Evolutionary conservation across 2,329 filamentous ascomycete species (phyloP).

Genomic region (Corynespora cassiicola): DNA sequence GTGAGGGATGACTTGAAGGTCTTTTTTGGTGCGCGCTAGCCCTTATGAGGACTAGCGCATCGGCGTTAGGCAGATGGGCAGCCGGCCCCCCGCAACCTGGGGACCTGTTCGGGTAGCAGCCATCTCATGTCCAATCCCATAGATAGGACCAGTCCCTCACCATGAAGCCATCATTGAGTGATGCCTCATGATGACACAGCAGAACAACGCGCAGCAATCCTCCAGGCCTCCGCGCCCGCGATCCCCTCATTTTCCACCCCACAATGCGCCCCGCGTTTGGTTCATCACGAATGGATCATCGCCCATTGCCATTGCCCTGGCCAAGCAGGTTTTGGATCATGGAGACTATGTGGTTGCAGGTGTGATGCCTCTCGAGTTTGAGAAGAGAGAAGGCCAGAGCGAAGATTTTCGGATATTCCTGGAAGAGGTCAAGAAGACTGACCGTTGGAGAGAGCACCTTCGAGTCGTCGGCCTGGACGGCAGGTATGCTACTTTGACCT

Average conservation of each 20-base stretch:
- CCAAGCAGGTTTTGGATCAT: slow-evolving; percentile 82
- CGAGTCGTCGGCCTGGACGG: slow-evolving; percentile 66
- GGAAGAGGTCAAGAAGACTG: slow-evolving; percentile 69
- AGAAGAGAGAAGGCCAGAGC: slow-evolving; percentile 71
- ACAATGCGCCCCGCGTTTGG: slow-evolving; percentile 82
- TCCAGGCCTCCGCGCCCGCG: slow-evolving; percentile 41
- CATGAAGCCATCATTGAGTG: too few species aligned
- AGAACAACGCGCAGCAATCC: slow-evolving; percentile 16
- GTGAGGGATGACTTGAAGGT: slow-evolving; percentile 13
- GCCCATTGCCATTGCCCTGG: slow-evolving; percentile 82
- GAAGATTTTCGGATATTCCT: slow-evolving; percentile 82
- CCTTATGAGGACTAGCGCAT: slow-evolving; percentile 12
- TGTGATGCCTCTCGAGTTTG: slow-evolving; percentile 78
- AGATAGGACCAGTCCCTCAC: too few species aligned
- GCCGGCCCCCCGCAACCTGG: slow-evolving; percentile 20
- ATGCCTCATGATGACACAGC: slow-evolving; percentile 26
- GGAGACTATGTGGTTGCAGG: slow-evolving; percentile 91
- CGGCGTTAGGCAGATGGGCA: slow-evolving; percentile 17
- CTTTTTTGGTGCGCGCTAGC: slow-evolving; percentile 24
- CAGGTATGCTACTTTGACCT: slow-evolving; percentile 47
- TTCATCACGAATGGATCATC: slow-evolving; percentile 87
- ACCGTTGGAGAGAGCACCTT: slow-evolving; percentile 83
- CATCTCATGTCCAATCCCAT: too few species aligned
- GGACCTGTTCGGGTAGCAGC: too few species aligned
- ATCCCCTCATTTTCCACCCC: slow-evolving; percentile 63